Base-by-base conservation (phyloP, 805 yeast genomes). In the Scheffersomyces coipomensis region DNA sequence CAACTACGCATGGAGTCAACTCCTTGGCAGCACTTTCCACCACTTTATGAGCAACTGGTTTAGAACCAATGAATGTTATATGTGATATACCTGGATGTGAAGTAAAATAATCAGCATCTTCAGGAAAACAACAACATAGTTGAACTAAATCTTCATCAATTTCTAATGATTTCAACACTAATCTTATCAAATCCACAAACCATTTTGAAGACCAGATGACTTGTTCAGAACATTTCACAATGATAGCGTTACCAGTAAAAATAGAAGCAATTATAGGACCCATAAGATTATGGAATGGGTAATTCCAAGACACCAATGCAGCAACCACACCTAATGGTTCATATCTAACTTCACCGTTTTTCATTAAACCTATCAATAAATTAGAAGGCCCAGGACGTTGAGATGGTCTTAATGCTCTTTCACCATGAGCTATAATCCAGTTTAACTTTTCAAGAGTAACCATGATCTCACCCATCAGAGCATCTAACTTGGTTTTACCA, bases 301-400 rank as follows among this genome's bases (percentile, higher is more conserved):
- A 93, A 57, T 93, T 93, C 99, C 99, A 93, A 3, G 96, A 87
- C 1, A 93, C 88, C 44, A 93, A 71, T 0, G 98, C 95, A 6
- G 95, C 77, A 19, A 91, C 91, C 11, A 83, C 85, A 5, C 93
- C 93, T 39, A 91, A 63, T 1, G 99, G 98, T 60, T 90, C 96
- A 60, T 93, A 93, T 46, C 95, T 74, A 13, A 93, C 91, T 62
- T 91, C 93, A 3, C 97, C 98, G 39, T 84, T 84, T 60, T 93
- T 93, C 72, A 91, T 88, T 43, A 66, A 52, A 37, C 81, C 81
- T 84, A 93, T 82, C 44, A 93, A 76, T 47, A 87, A 64, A 54
- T 86, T 88, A 2, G 93, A 75, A 16, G 97, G 91, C 0, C 97
- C 97, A 0, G 96, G 85, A 47, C 98, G 79, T 34, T 70, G 71